Evolutionary conservation across 78 protist species (phyloP), one percentile per base, ranked within the genome.

Genomic region (Dictyostelium purpureum): DNA sequence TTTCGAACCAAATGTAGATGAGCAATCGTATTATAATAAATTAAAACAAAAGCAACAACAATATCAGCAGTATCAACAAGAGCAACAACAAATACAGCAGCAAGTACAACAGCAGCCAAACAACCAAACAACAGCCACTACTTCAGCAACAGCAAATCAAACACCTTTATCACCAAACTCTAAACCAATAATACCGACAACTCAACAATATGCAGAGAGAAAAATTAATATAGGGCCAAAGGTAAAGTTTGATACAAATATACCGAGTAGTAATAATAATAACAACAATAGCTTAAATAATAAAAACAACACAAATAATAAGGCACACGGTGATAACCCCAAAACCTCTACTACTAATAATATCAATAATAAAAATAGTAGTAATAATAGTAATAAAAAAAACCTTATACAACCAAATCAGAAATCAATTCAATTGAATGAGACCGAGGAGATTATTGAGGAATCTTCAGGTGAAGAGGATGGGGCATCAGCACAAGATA

Each of bases 191-290:
- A 14, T 47, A 28, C 38, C 69, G 9, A 18, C 69, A 33, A 63
- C 18, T 0, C 26, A 26, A 57, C 66, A 63, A 33, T 63, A 63
- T 63, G 26, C 71, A 16, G 71, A 63, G 33, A 63, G 71, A 33
- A 63, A 63, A 33, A 63, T 63, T 63, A 63, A 63, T 33, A 63
- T 63, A 31, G 54, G 11, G 54, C 56, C 76, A 69, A 69, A 69
- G 16, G 76, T 42, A n/a, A 69, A 52, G 33, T 69, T 42, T 63
- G 71, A 35, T 31, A n/a, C n/a, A n/a, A n/a, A n/a, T 52, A 28
- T 38, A 61, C 21, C 66, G 6, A 56, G 6, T n/a, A 56, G 9
- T n/a, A 56, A 56, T n/a, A 56, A 0, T 37, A 57, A 57, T 18
- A 57, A 24, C 38, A 57, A 24, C 38, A 31, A 59, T 7, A 59